Evolutionary conservation across 192 early-diverging fungal species (phyloP).

Genomic region (Rhizoclosmatium globosum): DNA sequence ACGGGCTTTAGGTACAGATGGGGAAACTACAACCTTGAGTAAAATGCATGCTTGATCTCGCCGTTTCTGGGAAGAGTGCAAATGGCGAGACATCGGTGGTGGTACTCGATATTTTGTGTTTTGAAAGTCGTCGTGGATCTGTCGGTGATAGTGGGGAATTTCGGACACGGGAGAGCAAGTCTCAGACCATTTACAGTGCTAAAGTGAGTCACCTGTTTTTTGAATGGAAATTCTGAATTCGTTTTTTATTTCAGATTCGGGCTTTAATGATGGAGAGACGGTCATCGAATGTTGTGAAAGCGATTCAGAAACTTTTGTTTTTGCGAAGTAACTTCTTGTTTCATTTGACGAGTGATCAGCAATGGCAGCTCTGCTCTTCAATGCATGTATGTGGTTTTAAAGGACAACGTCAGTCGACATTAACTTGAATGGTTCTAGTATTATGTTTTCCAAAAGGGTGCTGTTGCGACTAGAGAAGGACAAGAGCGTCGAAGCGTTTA

Average conservation of each 20-base stretch:
- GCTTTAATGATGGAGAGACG: slow-evolving; percentile 4
- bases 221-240: neutral
- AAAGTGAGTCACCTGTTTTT: neutral
- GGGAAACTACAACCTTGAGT: neutral
- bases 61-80: neutral
- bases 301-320: neutral
- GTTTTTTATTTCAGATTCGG: neutral
- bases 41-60: neutral
- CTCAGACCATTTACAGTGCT: neutral
- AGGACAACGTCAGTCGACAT: neutral
- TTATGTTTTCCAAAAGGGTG: neutral
- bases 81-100: neutral
- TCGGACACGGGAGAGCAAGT: neutral
- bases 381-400: neutral
- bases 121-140: neutral
- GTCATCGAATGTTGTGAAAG: neutral
- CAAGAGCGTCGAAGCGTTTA: neutral
- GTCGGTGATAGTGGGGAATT: neutral
- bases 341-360: neutral
- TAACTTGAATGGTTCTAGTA: slow-evolving; percentile 1
- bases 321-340: slow-evolving; percentile 1
- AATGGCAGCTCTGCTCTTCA: neutral
- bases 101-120: slow-evolving; percentile 10
- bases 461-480: slow-evolving; percentile 14
- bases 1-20: neutral